Base-by-base conservation (phyloP, 345 rosid species). In the Gossypium herbaceum region DNA sequence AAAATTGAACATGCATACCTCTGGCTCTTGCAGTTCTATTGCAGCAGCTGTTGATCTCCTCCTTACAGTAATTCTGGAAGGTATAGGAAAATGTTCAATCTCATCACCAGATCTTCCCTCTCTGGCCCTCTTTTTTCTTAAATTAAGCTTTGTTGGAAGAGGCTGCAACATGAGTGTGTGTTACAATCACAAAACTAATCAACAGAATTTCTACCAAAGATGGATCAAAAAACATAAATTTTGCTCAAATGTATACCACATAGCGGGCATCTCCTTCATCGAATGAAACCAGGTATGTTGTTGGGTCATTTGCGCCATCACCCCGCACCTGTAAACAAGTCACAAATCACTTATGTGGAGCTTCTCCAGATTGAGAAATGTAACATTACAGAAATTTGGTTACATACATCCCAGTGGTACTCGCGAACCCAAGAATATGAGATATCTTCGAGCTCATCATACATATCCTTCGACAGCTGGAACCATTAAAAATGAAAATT, bases 381-480 rank as follows among this genome's bases (percentile, higher is more conserved):
- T 24, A 69, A 54, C 16, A 4, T 39, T 20, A 11, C 50, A 51
- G 59, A 79, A 72, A 44, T 59, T 12, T 10, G 4, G 43, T 63
- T 62, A 90, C 99, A 54, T 90, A 95, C 99, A 86, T 91, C 90
- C 99, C 99, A 95, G 45, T 87, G 72, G 85, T 95, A 95, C 79
- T 91, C 98, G 2, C 99, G 90, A 78, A 93, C 77, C 99, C 99
- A 95, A 62, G 92, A 82, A 81, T 91, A 95, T 11, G 86, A 84
- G 77, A 85, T 84, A 60, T 95, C 99, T 81, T 93, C 97, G 43
- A 78, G 81, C 79, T 83, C 97, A 76, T 95, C 94, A 74, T 79
- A 82, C 58, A 90, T 86, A 78, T 93, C 97, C 88, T 90, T 95
- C 0, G 87, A 86, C 51, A 93, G 75, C 99, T 95, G 89, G 74